These are phyloP conservation scores for Raffaelea albimanens DNA, from an alignment of 2,329 filamentous ascomycete genomes.

Conservation along the genomic window DNA sequence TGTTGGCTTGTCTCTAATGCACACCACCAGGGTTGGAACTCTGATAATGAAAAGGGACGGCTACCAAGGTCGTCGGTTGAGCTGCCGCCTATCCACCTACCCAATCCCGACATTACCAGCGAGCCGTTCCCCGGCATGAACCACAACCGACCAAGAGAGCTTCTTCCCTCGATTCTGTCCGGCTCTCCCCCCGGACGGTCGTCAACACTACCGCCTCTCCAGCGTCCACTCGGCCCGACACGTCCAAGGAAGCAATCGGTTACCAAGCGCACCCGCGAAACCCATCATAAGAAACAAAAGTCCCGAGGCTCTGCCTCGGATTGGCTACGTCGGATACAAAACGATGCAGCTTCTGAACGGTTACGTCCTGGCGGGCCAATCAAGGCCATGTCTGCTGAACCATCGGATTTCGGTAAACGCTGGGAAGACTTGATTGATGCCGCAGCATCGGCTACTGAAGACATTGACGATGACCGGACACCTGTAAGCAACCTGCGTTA, in stretches of 20 bases:
- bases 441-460: slow-evolving; percentile 82
- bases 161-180: slow-evolving; percentile 72
- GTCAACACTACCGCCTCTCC: slow-evolving; percentile 76
- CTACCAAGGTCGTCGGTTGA: slow-evolving; percentile 61
- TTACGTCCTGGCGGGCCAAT: slow-evolving; percentile 59
- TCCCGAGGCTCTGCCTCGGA: slow-evolving; percentile 62
- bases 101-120: slow-evolving; percentile 56
- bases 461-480: slow-evolving; percentile 81
- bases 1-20: slow-evolving; percentile 7
- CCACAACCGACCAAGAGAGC: slow-evolving; percentile 54
- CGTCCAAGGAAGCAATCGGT: slow-evolving; percentile 80
- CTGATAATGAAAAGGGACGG: slow-evolving; percentile 57
- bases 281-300: slow-evolving; percentile 71
- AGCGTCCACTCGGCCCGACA: slow-evolving; percentile 60
- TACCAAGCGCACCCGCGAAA: slow-evolving; percentile 64
- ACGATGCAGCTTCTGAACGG: slow-evolving; percentile 39
- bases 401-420: slow-evolving; percentile 73
- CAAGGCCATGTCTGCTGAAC: slow-evolving; percentile 82
- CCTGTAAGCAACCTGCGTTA: slow-evolving; percentile 49
- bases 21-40: slow-evolving; percentile 57
- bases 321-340: slow-evolving; percentile 50
- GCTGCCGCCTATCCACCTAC: slow-evolving; percentile 57
- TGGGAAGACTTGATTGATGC: slow-evolving; percentile 97
- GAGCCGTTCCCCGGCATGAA: slow-evolving; percentile 60
- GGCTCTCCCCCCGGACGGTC: slow-evolving; percentile 80